phyloP scores from a whole-genome alignment of 2,329 filamentous ascomycete species.

The Colletotrichum acutatum region DNA sequence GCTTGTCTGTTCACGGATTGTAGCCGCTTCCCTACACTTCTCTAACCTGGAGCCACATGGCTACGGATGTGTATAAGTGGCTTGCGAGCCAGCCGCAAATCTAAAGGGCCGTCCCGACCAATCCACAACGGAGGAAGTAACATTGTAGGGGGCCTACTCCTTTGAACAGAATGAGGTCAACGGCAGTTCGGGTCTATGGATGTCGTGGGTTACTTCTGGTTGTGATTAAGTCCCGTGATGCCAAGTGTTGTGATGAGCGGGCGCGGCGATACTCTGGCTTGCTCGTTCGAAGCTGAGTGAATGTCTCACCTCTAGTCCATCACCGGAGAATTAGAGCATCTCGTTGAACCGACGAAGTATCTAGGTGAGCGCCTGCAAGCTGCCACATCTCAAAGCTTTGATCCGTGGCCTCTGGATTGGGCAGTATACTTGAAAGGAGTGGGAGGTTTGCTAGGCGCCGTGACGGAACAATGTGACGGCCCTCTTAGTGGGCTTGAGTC shows the following conservation, averaged over 20 bases:
- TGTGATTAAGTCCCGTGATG: not conserved
- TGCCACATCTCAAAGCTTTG: not conserved
- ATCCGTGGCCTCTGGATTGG: constrained; percentile 11
- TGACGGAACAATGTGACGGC: constrained; percentile 23
- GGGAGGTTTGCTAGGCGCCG: constrained; percentile 8
- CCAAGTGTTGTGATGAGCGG: not conserved
- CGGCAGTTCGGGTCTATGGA: not conserved
- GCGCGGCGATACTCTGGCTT: not conserved
- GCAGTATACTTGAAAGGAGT: constrained; percentile 15
- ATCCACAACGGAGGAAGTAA: not conserved
- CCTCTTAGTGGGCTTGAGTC: constrained; percentile 18
- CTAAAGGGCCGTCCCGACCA: constrained; percentile 16
- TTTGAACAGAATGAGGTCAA: not conserved
- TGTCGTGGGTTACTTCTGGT: not conserved
- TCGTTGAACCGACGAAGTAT: not conserved
- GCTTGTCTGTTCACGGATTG: constrained; percentile 3
- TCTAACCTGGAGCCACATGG: constrained; percentile 9
- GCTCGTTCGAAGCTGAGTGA: not conserved
- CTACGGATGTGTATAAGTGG: not conserved
- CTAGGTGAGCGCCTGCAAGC: constrained; percentile 1
- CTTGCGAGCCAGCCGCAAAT: not conserved
- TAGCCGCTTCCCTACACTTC: not conserved
- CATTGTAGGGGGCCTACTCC: not conserved
- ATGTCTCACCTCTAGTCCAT: not conserved
- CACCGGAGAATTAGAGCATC: not conserved